Percentiles rank a stretch among this genome's conserved stretches.
These are phyloP conservation scores for Alnus rubra DNA, from an alignment of 306 rosid genomes.

Conservation along the genomic window DNA sequence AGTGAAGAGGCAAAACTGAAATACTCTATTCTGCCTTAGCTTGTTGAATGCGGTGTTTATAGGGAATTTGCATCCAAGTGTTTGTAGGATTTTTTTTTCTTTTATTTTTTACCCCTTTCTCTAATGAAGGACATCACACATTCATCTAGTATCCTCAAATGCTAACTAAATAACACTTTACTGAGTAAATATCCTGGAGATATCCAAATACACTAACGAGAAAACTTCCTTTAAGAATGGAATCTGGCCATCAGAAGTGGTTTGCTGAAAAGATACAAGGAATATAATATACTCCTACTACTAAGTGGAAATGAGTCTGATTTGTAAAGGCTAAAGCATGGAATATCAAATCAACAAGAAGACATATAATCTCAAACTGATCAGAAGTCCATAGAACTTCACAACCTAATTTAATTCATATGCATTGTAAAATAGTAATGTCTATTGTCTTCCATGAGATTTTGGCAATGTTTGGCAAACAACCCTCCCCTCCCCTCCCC, in stretches of 20 bases:
- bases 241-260: not conserved
- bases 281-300: too few species aligned
- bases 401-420: not conserved
- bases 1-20: not conserved
- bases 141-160: not conserved
- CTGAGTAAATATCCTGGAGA: not conserved
- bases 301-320: not conserved
- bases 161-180: not conserved
- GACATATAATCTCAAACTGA: not conserved
- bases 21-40: not conserved
- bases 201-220: not conserved
- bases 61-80: not conserved
- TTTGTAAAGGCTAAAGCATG: too few species aligned
- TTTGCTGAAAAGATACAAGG: not conserved
- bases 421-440: not conserved
- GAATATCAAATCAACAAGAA: not conserved
- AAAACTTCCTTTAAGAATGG: not conserved
- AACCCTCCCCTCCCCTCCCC: too few species aligned
- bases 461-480: too few species aligned
- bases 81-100: not conserved
- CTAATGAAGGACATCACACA: not conserved
- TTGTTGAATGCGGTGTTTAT: not conserved
- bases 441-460: not conserved
- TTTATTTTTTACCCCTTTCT: not conserved
- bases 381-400: not conserved